Base-by-base conservation (phyloP, 371 early-diverging fungal species). In the Syncephalastrum sp. region DNA sequence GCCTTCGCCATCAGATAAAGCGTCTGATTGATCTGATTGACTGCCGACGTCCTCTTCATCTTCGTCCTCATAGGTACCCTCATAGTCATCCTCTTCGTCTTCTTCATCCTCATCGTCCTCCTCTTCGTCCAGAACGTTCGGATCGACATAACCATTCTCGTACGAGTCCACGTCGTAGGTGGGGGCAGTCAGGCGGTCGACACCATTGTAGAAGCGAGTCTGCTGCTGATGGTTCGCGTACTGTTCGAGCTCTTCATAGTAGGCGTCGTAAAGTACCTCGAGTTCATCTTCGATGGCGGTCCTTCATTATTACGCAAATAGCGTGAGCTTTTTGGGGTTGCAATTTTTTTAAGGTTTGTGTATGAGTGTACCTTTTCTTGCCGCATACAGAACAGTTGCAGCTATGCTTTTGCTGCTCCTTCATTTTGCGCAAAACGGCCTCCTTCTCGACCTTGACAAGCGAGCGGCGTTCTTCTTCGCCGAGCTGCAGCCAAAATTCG, bases 321-420 rank as follows among this genome's bases (percentile, higher is more conserved):
- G 13, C 38, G 27, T n/a, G 21, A 12, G 27, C 53, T 53, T 27
- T 53, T 19, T 38, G 25, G 15, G 23, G 17, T 42, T 8, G 5
- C 3, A 12, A 16, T 8, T 33, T 33, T 33, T 33, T 33, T 1
- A 33, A 2, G 38, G 3, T 33, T 33, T 42, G 46, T 14, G 14
- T 52, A 50, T 42, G 41, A 42, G 10, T 71, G 51, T 72, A 91
- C 88, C 93, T 85, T 66, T 92, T 92, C 61, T 90, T 83, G n/a
- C 94, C 91, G 67, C 96, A 96, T 6, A 91, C 88, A 38, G 90
- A 86, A 68, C 96, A 96, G 42, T 85, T 86, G 63, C 96, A 96
- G 6, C 89, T 87, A 68, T 92, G 91, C 61, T 89, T 88, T 72
- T 93, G 94, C 68, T 96, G 94, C 67, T 96, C 94, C 69, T 91